Percentiles rank a stretch among this genome's conserved stretches.
Conservation (phyloP, 2,329 filamentous ascomycete species). For the Neophaeococcomyces aloes region DNA sequence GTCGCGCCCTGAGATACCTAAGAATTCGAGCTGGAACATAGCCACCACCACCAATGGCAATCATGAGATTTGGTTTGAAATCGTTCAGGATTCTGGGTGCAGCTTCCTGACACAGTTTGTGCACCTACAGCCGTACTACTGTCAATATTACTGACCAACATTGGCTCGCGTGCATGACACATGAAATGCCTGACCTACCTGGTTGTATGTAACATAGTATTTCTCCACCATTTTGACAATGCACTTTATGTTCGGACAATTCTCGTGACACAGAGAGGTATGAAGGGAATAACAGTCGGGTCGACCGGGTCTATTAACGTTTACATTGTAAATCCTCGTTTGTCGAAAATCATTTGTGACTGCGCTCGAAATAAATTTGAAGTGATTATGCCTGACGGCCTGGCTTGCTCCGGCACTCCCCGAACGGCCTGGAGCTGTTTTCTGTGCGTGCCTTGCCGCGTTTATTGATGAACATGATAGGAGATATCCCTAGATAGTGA, state of each 20-base stretch:
- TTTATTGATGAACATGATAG: no score
- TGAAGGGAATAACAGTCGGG: not conserved
- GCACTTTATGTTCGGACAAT: not conserved
- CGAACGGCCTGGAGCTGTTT: no score
- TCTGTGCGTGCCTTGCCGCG: no score
- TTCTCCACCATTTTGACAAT: constrained; percentile 59
- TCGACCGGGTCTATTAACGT: not conserved
- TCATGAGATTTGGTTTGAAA: constrained; percentile 91
- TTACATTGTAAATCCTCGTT: no score
- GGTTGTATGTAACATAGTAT: constrained; percentile 83
- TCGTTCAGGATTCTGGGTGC: constrained; percentile 70
- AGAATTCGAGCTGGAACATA: constrained; percentile 96
- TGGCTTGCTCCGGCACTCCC: no score
- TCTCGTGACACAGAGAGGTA: not conserved
- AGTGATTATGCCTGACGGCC: no score
- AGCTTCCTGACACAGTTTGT: constrained; percentile 88
- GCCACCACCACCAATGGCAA: constrained; percentile 93
- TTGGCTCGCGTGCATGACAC: not conserved
- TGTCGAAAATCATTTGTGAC: no score
- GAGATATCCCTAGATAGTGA: no score
- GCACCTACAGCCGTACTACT: constrained; percentile 51
- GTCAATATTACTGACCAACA: not conserved
- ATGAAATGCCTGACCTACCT: constrained; percentile 46
- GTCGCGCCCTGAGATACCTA: constrained; percentile 43
- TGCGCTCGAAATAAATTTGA: no score